These are phyloP conservation scores for Podaxis sp. DNA, from an alignment of 768 basidiomycete genomes.

Conservation along the genomic window DNA sequence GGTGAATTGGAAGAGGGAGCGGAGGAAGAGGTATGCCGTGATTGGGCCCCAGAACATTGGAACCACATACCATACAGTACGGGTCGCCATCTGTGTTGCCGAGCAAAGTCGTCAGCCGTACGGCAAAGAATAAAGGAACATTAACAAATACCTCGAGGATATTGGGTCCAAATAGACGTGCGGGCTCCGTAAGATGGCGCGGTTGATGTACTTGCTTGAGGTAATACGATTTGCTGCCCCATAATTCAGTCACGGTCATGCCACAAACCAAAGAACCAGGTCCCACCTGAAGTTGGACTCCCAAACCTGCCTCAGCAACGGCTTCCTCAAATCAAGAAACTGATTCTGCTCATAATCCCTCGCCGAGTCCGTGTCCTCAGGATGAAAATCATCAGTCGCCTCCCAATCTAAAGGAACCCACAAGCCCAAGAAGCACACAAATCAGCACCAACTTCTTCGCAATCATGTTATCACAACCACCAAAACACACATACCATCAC, in stretches of 20 bases:
- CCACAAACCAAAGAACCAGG: background rate
- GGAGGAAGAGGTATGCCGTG: constrained; percentile 68
- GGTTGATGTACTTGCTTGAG: constrained; percentile 97
- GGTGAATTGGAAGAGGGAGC: constrained; percentile 81
- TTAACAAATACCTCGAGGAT: constrained; percentile 64
- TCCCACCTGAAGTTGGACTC: constrained; percentile 74
- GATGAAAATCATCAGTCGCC: constrained; percentile 84
- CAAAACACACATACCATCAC: constrained; percentile 56
- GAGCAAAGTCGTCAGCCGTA: background rate
- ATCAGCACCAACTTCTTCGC: background rate
- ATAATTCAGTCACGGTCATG: background rate
- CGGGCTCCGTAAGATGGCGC: constrained; percentile 77
- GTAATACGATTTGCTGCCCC: constrained; percentile 84
- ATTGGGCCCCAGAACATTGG: constrained; percentile 93
- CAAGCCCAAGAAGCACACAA: too few species aligned
- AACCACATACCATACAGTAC: constrained; percentile 91
- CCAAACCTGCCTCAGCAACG: constrained; percentile 86
- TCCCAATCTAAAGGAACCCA: constrained; percentile 68
- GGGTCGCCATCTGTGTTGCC: constrained; percentile 58
- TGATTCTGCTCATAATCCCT: constrained; percentile 86
- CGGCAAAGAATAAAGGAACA: constrained; percentile 7
- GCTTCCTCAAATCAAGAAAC: constrained; percentile 87
- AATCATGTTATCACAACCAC: background rate
- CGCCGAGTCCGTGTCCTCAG: constrained; percentile 79
- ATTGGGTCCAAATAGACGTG: constrained; percentile 80